Base-by-base conservation (phyloP, 768 basidiomycete species). In the Mycena belliarum region DNA sequence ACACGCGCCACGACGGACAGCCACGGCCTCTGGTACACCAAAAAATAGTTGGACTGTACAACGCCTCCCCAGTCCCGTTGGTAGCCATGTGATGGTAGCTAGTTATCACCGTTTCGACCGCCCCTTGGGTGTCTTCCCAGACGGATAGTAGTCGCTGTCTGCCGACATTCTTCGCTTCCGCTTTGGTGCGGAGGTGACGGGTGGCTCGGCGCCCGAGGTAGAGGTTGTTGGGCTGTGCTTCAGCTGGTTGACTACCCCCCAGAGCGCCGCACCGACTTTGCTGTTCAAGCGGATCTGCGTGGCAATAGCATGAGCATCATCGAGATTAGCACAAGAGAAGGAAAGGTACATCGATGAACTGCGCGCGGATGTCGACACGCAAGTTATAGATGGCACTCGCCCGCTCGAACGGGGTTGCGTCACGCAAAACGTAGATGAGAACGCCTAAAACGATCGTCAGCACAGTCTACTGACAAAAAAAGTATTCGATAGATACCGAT, bases 1-100 rank as follows among this genome's bases (percentile, higher is more conserved):
- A 91, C 91, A 33, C 78, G 95, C 44, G 83, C 90, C 3, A 80
- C 86, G 41, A 91, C 87, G 49, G 88, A 90, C 49, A 66, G 78
- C 0, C 77, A 82, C 12, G 88, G 88, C 0, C 70, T 83, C 33
- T 90, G 84, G 81, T 96, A 93, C 70, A 90, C 88, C 1, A 81
- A 89, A 1, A 76, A 89, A 61, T 82, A 79, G 28, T 65, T 85
- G n/a, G n/a, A 86, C 66, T 82, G 73, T 67, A 79, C n/a, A n/a
- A n/a, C n/a, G 10, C 21, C 20, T 47, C 49, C 48, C 7, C 23
- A 37, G 23, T 52, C 32, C 25, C 24, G 20, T 14, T 10, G 24
- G 18, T 3, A 4, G 6, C 37, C 37, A 3, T 38, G 37, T 38
- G 20, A 61, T 44, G 12, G 12, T 12, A 51, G 64, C 63, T 66